A percentile compares a stretch with the other conserved stretches of the same genome.
Conservation (phyloP, 1,284 basidiomycete species). For the Cryptococcus sp. region DNA sequence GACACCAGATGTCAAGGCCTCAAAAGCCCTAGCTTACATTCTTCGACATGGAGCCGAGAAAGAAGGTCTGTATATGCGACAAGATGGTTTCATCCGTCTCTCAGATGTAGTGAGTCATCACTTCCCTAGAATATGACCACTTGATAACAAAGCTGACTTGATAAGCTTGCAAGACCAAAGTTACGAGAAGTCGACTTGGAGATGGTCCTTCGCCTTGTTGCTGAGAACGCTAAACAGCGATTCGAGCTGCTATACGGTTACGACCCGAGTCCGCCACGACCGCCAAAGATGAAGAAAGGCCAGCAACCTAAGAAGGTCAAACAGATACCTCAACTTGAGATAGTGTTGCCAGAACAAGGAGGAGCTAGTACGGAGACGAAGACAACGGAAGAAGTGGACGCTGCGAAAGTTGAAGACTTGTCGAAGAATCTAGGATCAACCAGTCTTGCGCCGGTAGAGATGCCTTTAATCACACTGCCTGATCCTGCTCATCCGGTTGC, state of each 20-base stretch:
- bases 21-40: conserved; percentile 77
- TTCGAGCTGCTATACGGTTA: conserved; percentile 65
- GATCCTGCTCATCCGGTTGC: background rate
- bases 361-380: background rate
- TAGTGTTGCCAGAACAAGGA: background rate
- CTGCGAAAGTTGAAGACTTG: conserved; percentile 20
- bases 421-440: conserved; percentile 5
- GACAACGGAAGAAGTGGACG: conserved; percentile 8
- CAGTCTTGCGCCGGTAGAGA: conserved; percentile 17
- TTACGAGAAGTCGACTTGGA: conserved; percentile 56
- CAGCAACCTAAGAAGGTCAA: conserved; percentile 3
- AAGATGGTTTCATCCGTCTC: conserved; percentile 74
- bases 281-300: conserved; percentile 11
- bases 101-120: conserved; percentile 61
- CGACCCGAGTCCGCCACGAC: conserved; percentile 44
- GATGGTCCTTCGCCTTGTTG: conserved; percentile 66
- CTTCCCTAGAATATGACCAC: background rate
- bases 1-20: conserved; percentile 53
- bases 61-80: conserved; percentile 66
- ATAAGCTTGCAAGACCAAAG: conserved; percentile 56
- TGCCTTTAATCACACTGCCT: conserved; percentile 24
- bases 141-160: background rate
- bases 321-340: background rate
- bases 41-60: conserved; percentile 76
- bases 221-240: conserved; percentile 68